Evolutionary conservation across 2,329 filamentous ascomycete genomes (phyloP).

Genomic region (Hymenoscyphus occultus): DNA sequence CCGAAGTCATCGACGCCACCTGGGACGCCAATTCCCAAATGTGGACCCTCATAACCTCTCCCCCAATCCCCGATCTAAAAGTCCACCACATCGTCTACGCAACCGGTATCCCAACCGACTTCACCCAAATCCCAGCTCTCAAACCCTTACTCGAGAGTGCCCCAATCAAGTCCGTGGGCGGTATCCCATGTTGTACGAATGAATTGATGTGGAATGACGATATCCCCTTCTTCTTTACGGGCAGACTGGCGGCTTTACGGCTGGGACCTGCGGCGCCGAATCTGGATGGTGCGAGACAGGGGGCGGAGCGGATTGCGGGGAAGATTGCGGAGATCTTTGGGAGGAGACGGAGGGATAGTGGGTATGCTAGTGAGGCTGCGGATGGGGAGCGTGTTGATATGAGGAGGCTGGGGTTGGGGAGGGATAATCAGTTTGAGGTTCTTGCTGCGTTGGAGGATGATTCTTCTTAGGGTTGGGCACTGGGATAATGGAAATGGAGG

Average conservation of each 20-base stretch:
- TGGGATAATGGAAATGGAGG: too few relatives aligned
- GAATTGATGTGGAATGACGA: constrained; percentile 72
- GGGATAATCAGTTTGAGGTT: constrained; percentile 28
- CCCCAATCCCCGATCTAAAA: constrained; percentile 47
- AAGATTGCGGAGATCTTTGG: constrained; percentile 21
- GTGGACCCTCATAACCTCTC: constrained; percentile 53
- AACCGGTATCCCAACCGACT: constrained; percentile 66
- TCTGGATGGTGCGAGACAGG: constrained; percentile 68
- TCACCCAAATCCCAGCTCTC: constrained; percentile 59
- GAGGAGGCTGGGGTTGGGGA: constrained; percentile 26
- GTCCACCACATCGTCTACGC: constrained; percentile 48
- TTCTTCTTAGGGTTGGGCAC: not conserved
- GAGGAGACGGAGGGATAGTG: constrained; percentile 15
- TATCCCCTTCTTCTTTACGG: constrained; percentile 72
- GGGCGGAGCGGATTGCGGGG: constrained; percentile 59
- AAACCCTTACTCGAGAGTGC: constrained; percentile 55
- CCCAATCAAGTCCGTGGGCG: constrained; percentile 60
- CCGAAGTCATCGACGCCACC: constrained; percentile 45
- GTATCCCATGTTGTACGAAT: constrained; percentile 70
- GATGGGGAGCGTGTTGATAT: constrained; percentile 21
- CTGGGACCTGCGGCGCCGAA: constrained; percentile 73
- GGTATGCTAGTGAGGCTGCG: constrained; percentile 15
- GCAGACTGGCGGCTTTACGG: constrained; percentile 62
- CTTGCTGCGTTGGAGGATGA: not conserved
- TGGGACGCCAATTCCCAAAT: constrained; percentile 48